Conservation (phyloP, 2,329 filamentous ascomycete species). For the Colletotrichum graminicola region DNA sequence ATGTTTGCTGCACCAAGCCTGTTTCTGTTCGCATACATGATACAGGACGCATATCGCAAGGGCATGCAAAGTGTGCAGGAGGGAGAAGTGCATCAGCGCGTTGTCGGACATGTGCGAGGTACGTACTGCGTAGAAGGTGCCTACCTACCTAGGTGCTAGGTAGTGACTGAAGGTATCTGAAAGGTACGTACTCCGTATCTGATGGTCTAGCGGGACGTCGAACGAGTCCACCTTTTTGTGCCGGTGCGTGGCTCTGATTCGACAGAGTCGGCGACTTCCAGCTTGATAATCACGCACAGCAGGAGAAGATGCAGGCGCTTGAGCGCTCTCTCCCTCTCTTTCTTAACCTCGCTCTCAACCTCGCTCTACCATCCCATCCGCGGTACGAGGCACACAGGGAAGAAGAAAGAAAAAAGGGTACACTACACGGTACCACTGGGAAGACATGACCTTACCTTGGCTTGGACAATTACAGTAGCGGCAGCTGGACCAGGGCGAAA, state of each 20-base stretch:
- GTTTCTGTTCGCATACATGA: constrained; percentile 31
- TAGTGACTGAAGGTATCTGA: no score
- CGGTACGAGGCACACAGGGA: neutral
- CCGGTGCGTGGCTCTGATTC: constrained; percentile 19
- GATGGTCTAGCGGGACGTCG: constrained; percentile 9
- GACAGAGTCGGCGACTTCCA: neutral
- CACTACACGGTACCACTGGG: constrained; percentile 2
- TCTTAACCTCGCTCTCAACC: no score
- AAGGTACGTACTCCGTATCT: constrained; percentile 12
- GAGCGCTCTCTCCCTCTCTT: neutral
- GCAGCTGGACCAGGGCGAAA: neutral
- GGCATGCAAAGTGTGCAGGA: constrained; percentile 9
- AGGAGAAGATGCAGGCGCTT: constrained; percentile 13
- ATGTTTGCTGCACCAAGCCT: constrained; percentile 25
- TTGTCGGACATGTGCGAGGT: constrained; percentile 9
- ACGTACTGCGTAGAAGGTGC: neutral
- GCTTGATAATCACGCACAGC: constrained; percentile 34
- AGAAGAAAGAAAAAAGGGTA: no score
- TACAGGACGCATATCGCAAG: constrained; percentile 7
- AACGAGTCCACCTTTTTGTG: neutral
- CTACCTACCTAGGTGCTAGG: no score
- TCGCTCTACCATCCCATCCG: neutral
- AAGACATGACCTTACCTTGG: constrained; percentile 19
- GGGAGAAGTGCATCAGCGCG: constrained; percentile 27
- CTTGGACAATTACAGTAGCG: constrained; percentile 20